Percentiles rank a stretch among this genome's conserved stretches.
Conservation (phyloP, 306 rosid species). For the Heteromeles arbutifolia region DNA sequence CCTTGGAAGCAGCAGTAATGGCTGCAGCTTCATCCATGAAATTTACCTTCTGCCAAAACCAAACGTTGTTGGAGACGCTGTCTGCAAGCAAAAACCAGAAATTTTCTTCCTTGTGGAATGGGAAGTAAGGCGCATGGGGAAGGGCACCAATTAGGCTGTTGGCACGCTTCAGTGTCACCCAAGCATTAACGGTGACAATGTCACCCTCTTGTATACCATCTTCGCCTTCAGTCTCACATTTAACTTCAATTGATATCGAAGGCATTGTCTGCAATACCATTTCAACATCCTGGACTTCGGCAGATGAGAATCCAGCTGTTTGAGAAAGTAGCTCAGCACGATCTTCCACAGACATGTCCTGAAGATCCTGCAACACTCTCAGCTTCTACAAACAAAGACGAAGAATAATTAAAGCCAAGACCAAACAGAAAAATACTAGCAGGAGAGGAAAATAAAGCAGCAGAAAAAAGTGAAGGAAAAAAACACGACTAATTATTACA, state of each 20-base stretch:
- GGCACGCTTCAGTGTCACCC: constrained; percentile 65
- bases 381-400: constrained; percentile 56
- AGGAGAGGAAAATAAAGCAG: neutral
- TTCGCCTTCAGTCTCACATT: constrained; percentile 96
- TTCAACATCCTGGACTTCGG: constrained; percentile 80
- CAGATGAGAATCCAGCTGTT: constrained; percentile 63
- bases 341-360: constrained; percentile 64
- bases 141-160: constrained; percentile 81
- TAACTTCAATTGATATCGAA: constrained; percentile 53
- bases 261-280: constrained; percentile 79
- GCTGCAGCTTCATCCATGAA: constrained; percentile 93
- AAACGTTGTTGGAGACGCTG: constrained; percentile 62
- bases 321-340: constrained; percentile 79
- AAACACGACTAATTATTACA: neutral
- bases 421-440: neutral
- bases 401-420: constrained; percentile 15
- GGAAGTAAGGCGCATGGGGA: constrained; percentile 87
- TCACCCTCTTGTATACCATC: constrained; percentile 96
- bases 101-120: constrained; percentile 86
- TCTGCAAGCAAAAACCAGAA: constrained; percentile 89
- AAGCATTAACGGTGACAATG: constrained; percentile 73
- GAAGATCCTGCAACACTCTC: constrained; percentile 86
- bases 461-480: neutral
- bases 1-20: constrained; percentile 78
- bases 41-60: constrained; percentile 93